These are phyloP conservation scores for Metschnikowia dekortorum DNA, from an alignment of 805 yeast genomes.

Conservation along the genomic window DNA sequence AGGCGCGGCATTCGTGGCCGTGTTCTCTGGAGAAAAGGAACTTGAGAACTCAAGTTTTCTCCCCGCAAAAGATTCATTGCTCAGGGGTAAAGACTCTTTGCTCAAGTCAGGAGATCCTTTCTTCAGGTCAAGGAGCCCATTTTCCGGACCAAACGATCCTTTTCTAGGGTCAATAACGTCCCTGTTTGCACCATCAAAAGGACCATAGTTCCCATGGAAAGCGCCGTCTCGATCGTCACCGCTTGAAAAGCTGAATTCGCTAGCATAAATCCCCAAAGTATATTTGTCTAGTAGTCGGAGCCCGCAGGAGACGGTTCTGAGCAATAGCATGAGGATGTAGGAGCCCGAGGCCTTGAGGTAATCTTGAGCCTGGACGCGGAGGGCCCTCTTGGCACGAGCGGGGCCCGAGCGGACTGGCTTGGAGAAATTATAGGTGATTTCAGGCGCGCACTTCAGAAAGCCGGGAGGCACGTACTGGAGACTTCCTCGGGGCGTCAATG, in stretches of 20 bases:
- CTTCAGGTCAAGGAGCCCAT: too few species aligned
- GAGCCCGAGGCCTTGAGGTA: background rate
- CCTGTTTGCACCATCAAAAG: too few species aligned
- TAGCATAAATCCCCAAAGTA: background rate
- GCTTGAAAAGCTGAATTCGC: too few species aligned
- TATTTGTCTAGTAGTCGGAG: background rate
- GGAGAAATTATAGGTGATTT: background rate
- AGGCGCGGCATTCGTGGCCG: too few species aligned
- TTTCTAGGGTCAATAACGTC: too few species aligned
- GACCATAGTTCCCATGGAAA: too few species aligned
- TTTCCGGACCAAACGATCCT: too few species aligned
- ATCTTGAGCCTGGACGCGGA: background rate
- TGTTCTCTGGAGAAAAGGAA: too few species aligned
- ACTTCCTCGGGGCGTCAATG: conserved; percentile 6
- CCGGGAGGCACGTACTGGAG: conserved; percentile 8
- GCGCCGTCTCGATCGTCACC: background rate
- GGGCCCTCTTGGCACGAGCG: background rate
- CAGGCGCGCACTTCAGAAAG: background rate
- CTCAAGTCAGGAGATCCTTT: too few species aligned
- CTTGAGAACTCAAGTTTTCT: too few species aligned
- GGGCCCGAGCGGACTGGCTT: background rate
- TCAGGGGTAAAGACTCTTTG: too few species aligned
- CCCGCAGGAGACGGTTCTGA: background rate
- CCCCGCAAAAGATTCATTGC: too few species aligned
- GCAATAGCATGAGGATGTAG: background rate